Evolutionary conservation across 108 stramenopile species (phyloP).

Genomic region (Nitzschia sp.): DNA sequence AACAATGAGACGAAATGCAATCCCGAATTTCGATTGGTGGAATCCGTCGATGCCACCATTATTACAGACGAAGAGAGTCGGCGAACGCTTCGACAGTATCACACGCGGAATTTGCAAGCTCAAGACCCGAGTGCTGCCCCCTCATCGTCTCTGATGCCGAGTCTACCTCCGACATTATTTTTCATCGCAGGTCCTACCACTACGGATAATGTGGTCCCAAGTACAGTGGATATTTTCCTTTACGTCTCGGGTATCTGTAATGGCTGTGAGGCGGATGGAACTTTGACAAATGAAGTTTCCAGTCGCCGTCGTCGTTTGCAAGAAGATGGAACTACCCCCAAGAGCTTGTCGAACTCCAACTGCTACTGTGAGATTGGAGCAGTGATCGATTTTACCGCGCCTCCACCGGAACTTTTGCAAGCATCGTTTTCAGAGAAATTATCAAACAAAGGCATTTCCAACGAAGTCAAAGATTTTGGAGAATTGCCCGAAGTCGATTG

Average conservation of each 20-base stretch:
- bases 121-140: neutral
- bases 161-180: neutral
- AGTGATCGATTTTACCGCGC: neutral
- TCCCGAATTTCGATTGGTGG: slow-evolving; percentile 5
- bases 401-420: neutral
- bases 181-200: no score
- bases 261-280: slow-evolving; percentile 1
- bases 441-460: neutral
- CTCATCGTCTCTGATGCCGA: neutral
- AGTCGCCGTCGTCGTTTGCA: neutral
- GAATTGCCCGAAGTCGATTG: slow-evolving; percentile 6
- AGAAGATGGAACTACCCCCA: neutral
- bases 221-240: neutral
- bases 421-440: neutral
- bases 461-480: neutral
- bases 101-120: neutral
- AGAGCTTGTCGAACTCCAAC: slow-evolving; percentile 3
- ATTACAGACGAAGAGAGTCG: neutral
- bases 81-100: neutral
- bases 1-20: slow-evolving; percentile 6
- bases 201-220: neutral
- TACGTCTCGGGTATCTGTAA: slow-evolving; percentile 14
- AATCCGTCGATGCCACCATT: neutral
- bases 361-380: slow-evolving; percentile 14
- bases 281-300: neutral